Conservation (phyloP, 75 land plant species). For the Azolla pinnata region DNA sequence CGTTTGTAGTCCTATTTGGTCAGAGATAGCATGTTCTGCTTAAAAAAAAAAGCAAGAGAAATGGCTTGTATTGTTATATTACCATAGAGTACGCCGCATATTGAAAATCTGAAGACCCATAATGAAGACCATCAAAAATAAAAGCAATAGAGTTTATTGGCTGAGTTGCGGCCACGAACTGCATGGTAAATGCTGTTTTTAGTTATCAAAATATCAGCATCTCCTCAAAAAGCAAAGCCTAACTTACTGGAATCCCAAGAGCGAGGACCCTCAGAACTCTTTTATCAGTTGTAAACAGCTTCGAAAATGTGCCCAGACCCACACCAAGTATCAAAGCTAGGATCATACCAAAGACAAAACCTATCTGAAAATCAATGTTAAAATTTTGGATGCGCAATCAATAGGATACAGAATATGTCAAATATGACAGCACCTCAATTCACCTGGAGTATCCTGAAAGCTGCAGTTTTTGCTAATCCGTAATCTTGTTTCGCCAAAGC, state of each 20-base stretch:
- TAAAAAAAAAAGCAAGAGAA: background rate
- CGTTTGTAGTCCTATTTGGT: background rate
- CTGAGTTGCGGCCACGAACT: slow-evolving; percentile 92
- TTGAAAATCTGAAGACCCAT: slow-evolving; percentile 82
- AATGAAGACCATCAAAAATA: slow-evolving; percentile 90
- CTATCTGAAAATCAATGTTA: too few relatives aligned
- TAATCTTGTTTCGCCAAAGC: slow-evolving; percentile 48
- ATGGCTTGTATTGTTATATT: background rate
- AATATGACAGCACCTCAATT: too few relatives aligned
- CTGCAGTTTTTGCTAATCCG: slow-evolving; percentile 33
- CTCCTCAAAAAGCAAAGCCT: background rate
- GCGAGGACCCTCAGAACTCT: slow-evolving; percentile 47
- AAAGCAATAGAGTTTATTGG: slow-evolving; percentile 94
- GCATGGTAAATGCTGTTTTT: slow-evolving; percentile 12
- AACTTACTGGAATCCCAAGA: slow-evolving; percentile 59
- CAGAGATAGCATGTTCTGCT: background rate
- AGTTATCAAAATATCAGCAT: background rate
- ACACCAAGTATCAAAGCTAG: slow-evolving; percentile 53
- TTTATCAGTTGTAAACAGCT: slow-evolving; percentile 56
- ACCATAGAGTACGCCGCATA: slow-evolving; percentile 97
- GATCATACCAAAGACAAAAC: slow-evolving; percentile 44
- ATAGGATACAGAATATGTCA: too few relatives aligned
- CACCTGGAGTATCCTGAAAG: slow-evolving; percentile 64
- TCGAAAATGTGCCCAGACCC: slow-evolving; percentile 49
- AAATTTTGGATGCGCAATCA: too few relatives aligned